Evolutionary conservation across 192 early-diverging fungal species (phyloP).

Genomic region (Jimgerdemannia lactiflua): DNA sequence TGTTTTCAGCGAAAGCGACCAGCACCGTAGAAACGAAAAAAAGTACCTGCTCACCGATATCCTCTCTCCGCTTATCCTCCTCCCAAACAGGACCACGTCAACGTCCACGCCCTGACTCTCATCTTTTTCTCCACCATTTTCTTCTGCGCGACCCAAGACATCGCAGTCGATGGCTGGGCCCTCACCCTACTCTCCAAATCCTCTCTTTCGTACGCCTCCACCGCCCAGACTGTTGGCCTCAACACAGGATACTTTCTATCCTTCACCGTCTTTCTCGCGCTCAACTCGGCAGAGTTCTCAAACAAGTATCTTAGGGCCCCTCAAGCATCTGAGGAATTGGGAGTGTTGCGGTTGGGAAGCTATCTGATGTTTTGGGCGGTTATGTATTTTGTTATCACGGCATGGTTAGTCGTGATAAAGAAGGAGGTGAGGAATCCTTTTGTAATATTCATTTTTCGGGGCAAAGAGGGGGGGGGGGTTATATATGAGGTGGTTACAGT

Average conservation of each 20-base stretch:
- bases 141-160: constrained; percentile 92
- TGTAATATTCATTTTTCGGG: neutral
- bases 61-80: neutral
- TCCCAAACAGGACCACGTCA: constrained; percentile 44
- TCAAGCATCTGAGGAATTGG: constrained; percentile 56
- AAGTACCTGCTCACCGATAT: too few relatives aligned
- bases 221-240: constrained; percentile 95
- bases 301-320: constrained; percentile 83
- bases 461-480: too few relatives aligned
- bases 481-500: too few relatives aligned
- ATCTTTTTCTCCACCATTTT: constrained; percentile 86
- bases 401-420: constrained; percentile 78
- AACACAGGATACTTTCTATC: constrained; percentile 95
- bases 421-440: constrained; percentile 44
- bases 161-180: constrained; percentile 88
- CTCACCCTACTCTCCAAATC: constrained; percentile 89
- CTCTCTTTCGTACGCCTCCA: constrained; percentile 88
- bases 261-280: constrained; percentile 96
- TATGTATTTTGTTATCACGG: constrained; percentile 84
- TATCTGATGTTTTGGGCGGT: constrained; percentile 96
- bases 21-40: too few relatives aligned
- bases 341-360: constrained; percentile 75
- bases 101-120: constrained; percentile 66
- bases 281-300: constrained; percentile 93
- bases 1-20: too few relatives aligned